Conservation (phyloP, 768 basidiomycete genomes). For the Psilocybe cyanescens region DNA sequence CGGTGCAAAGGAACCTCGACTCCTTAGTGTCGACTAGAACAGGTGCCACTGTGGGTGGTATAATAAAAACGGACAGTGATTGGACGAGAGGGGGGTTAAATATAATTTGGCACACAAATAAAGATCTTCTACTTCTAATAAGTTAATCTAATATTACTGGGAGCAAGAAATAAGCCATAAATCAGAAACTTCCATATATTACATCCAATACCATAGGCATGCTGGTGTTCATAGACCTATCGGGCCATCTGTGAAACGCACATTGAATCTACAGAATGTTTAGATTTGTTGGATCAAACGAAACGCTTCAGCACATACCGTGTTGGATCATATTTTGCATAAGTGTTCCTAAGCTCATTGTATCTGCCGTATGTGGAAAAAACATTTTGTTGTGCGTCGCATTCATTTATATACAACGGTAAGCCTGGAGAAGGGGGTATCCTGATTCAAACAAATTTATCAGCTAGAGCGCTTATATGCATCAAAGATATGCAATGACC, state of each 20-base stretch:
- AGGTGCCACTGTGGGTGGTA: too few species aligned
- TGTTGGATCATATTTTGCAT: slow-evolving; percentile 48
- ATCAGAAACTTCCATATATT: background rate
- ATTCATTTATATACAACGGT: slow-evolving; percentile 45
- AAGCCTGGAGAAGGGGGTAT: slow-evolving; percentile 35
- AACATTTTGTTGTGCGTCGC: slow-evolving; percentile 39
- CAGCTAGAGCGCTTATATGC: background rate
- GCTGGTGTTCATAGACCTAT: slow-evolving; percentile 28
- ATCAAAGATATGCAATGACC: slow-evolving; percentile 20
- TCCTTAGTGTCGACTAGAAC: too few species aligned
- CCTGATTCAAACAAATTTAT: slow-evolving; percentile 21
- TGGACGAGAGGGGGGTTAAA: too few species aligned
- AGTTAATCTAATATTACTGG: background rate
- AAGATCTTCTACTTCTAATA: background rate
- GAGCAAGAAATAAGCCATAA: background rate
- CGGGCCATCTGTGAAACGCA: slow-evolving; percentile 35
- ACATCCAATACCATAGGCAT: background rate
- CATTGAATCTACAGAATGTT: slow-evolving; percentile 33
- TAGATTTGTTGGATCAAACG: background rate
- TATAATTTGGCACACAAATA: background rate
- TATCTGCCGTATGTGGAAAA: slow-evolving; percentile 45
- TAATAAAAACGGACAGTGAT: too few species aligned
- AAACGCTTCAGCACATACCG: slow-evolving; percentile 28
- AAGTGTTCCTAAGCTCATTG: slow-evolving; percentile 37
- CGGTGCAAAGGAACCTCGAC: too few species aligned